These are phyloP conservation scores for Carex scoparia DNA, from an alignment of 176 grass and related monocot species.

Conservation along the genomic window DNA sequence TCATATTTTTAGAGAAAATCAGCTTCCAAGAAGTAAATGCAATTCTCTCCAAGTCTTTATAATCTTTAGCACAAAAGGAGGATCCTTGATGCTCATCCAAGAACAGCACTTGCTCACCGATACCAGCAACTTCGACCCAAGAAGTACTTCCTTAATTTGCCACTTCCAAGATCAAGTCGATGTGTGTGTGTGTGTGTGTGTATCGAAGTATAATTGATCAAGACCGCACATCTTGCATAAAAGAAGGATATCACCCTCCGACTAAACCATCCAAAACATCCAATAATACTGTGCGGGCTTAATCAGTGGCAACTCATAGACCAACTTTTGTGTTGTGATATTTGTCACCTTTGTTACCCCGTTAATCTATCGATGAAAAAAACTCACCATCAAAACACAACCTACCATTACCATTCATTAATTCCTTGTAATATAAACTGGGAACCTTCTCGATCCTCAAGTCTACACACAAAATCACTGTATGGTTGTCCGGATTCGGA, in stretches of 20 bases:
- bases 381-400: neutral
- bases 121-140: neutral
- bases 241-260: neutral
- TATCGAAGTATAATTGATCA: neutral
- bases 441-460: neutral
- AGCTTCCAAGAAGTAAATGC: conserved; percentile 6
- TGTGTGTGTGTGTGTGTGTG: neutral
- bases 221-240: neutral
- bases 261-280: neutral
- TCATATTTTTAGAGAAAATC: neutral
- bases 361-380: neutral
- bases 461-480: neutral
- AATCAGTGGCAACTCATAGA: neutral
- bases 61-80: neutral
- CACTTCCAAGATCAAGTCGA: neutral
- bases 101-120: neutral
- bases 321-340: neutral
- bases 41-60: conserved; percentile 6
- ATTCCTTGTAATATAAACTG: neutral
- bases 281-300: neutral
- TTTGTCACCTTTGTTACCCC: neutral
- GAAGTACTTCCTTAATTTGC: neutral
- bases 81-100: neutral
- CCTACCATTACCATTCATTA: neutral
- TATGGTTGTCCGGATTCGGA: too few relatives aligned